Conservation (phyloP, 2,329 filamentous ascomycete genomes). For the Epichloe brachyelytri region DNA sequence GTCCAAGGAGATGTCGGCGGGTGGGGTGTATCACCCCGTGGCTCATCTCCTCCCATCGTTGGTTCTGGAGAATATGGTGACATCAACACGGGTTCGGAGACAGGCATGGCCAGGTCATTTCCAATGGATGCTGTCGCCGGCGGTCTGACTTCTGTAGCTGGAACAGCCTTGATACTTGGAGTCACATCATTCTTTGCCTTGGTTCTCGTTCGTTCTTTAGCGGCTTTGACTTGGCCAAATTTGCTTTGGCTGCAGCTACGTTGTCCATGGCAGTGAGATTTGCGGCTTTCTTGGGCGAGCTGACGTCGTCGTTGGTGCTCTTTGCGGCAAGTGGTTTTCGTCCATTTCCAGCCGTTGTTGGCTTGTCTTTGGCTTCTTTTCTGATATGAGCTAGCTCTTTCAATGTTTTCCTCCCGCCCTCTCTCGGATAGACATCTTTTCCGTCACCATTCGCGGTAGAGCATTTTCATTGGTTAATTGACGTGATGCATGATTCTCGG, state of each 20-base stretch:
- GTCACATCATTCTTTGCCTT: conserved; percentile 16
- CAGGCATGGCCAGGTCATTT: conserved; percentile 14
- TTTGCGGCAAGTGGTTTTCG: conserved; percentile 42
- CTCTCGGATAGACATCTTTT: conserved; percentile 19
- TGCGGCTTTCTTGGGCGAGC: conserved; percentile 41
- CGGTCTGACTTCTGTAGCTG: conserved; percentile 8
- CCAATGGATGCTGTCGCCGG: conserved; percentile 8
- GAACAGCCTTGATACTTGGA: conserved; percentile 10
- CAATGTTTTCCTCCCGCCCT: conserved; percentile 28
- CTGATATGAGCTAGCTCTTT: conserved; percentile 32
- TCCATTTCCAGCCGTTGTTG: conserved; percentile 14
- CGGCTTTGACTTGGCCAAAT: conserved; percentile 17
- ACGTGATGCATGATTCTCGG: conserved; percentile 22
- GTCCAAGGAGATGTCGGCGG: conserved; percentile 39
- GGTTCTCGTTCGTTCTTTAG: conserved; percentile 13
- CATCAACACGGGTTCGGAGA: conserved; percentile 28
- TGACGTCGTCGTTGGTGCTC: conserved; percentile 46
- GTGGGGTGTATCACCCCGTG: conserved; percentile 42
- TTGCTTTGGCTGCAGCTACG: conserved; percentile 25
- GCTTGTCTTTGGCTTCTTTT: conserved; percentile 26
- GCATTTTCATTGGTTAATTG: conserved; percentile 17
- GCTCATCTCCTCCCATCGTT: conserved; percentile 20
- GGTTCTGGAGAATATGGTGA: conserved; percentile 38
- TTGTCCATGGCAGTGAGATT: conserved; percentile 24
- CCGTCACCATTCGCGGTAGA: conserved; percentile 6